phyloP scores from a whole-genome alignment of 805 yeast genomes.

The Wickerhamia fluorescens region DNA sequence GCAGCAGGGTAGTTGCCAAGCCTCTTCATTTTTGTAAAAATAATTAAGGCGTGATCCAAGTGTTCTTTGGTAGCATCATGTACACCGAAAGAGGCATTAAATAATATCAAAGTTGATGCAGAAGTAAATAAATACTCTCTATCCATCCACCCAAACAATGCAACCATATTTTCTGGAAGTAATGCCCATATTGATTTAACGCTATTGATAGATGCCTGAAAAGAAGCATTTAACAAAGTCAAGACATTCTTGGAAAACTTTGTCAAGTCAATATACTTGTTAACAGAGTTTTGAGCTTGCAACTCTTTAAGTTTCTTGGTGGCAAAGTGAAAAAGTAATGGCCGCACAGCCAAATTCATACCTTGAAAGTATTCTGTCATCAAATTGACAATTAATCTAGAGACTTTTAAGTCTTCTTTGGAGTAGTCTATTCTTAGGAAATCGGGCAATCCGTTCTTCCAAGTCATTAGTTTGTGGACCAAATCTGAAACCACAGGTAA shows the following conservation, averaged over 20 bases:
- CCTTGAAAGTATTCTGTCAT: constrained; percentile 84
- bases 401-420: constrained; percentile 45
- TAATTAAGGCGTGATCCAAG: constrained; percentile 61
- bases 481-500: constrained; percentile 66
- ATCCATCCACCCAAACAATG: constrained; percentile 82
- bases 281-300: constrained; percentile 31
- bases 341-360: constrained; percentile 70
- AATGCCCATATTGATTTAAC: constrained; percentile 69
- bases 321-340: constrained; percentile 69
- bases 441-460: constrained; percentile 62
- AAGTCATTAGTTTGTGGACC: constrained; percentile 56
- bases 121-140: constrained; percentile 75
- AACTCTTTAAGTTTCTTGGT: constrained; percentile 52
- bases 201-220: constrained; percentile 75
- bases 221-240: constrained; percentile 66
- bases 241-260: constrained; percentile 61
- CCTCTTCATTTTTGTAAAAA: constrained; percentile 69
- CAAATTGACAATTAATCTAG: constrained; percentile 63
- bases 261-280: constrained; percentile 56
- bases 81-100: constrained; percentile 76
- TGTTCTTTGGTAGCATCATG: constrained; percentile 69
- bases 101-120: constrained; percentile 63
- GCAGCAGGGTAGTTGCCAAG: constrained; percentile 80
- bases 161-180: constrained; percentile 74
- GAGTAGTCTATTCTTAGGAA: constrained; percentile 60